Percentiles rank a stretch among this genome's conserved stretches.
These are phyloP conservation scores for Pseudoperonospora humuli DNA, from an alignment of 352 stramenopile genomes.

Conservation along the genomic window DNA sequence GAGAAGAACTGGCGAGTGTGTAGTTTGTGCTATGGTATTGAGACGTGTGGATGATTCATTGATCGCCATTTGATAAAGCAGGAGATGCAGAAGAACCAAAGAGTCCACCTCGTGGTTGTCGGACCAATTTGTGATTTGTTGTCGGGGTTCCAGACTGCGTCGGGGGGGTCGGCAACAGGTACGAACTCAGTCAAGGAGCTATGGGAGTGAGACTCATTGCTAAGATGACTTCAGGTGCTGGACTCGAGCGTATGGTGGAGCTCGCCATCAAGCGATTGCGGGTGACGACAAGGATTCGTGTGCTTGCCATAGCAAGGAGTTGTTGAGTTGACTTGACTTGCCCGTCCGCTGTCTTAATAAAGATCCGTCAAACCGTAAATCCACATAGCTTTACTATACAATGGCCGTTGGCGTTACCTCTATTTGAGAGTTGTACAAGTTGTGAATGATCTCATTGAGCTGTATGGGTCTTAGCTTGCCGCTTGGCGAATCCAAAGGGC, in stretches of 20 bases:
- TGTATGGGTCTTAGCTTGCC: too few species aligned
- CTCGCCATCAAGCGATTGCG: conserved; percentile 39
- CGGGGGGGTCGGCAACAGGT: conserved; percentile 30
- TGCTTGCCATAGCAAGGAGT: conserved; percentile 14
- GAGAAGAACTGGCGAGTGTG: conserved; percentile 24
- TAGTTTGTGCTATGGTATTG: background rate
- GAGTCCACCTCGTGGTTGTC: conserved; percentile 18
- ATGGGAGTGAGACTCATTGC: background rate
- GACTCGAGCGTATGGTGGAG: conserved; percentile 43
- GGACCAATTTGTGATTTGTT: conserved; percentile 32
- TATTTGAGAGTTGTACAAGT: too few species aligned
- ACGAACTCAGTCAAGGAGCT: background rate
- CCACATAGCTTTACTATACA: too few species aligned
- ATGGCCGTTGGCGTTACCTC: too few species aligned
- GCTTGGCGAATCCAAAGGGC: too few species aligned
- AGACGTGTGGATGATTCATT: conserved; percentile 7
- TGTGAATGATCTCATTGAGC: too few species aligned
- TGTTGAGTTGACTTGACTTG: too few species aligned
- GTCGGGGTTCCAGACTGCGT: conserved; percentile 24
- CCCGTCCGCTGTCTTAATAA: too few species aligned
- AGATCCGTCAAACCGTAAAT: too few species aligned
- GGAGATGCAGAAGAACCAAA: conserved; percentile 6
- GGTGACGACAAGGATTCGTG: conserved; percentile 16
- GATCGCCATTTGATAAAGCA: conserved; percentile 10
- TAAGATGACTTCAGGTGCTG: conserved; percentile 20